Evolutionary conservation across 768 basidiomycete genomes (phyloP).

Genomic region (Collybiopsis confluens): DNA sequence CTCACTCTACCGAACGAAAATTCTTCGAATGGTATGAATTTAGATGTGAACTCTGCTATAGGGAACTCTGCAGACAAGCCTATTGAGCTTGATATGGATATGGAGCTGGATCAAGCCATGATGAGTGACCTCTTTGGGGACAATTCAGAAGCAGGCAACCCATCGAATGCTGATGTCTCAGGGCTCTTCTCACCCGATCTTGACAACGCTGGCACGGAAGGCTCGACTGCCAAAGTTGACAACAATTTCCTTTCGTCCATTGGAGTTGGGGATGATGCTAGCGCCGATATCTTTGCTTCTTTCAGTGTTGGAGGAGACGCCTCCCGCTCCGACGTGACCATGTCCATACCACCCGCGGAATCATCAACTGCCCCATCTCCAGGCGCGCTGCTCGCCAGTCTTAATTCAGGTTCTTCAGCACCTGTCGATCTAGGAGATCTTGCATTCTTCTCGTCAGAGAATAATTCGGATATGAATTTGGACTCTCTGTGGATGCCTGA

Average conservation of each 20-base stretch:
- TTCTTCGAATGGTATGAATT: constrained; percentile 23
- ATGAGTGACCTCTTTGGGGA: constrained; percentile 58
- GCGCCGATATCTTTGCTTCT: constrained; percentile 31
- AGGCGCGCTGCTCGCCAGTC: constrained; percentile 38
- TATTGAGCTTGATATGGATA: constrained; percentile 76
- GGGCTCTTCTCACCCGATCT: constrained; percentile 49
- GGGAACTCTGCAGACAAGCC: constrained; percentile 77
- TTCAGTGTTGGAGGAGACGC: constrained; percentile 17
- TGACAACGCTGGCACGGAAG: constrained; percentile 18
- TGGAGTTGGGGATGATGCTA: constrained; percentile 6
- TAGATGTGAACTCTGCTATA: constrained; percentile 29
- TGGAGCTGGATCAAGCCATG: constrained; percentile 65
- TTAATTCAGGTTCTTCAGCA: constrained; percentile 39
- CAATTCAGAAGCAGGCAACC: constrained; percentile 28
- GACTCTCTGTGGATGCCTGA: constrained; percentile 21
- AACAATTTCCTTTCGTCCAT: constrained; percentile 33
- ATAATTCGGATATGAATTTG: constrained; percentile 41
- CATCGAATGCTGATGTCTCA: constrained; percentile 32
- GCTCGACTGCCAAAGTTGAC: constrained; percentile 20
- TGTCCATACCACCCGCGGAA: constrained; percentile 10
- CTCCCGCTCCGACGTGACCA: constrained; percentile 7
- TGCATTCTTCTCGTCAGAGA: constrained; percentile 35
- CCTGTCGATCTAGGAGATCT: constrained; percentile 36
- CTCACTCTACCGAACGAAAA: constrained; percentile 42
- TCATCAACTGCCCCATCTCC: constrained; percentile 33